Percentiles rank a stretch among this genome's conserved stretches.
Conservation (phyloP, 495 filamentous ascomycete species). For the Daldinia childiae region DNA sequence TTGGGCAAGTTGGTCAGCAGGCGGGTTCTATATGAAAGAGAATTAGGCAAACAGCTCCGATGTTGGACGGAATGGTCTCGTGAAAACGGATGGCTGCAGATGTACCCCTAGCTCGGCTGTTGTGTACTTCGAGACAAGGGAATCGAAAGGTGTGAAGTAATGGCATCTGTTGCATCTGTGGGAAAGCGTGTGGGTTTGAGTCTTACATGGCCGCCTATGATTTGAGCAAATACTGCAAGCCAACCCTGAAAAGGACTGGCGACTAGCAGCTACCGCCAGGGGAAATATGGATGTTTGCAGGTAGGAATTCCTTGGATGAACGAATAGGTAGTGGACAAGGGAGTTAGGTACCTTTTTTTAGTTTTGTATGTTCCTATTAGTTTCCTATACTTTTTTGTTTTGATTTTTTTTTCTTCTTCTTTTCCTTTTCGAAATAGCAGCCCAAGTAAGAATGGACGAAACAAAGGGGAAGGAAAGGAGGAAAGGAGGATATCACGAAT, state of each 20-base stretch:
- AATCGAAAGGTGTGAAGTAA: slow-evolving; percentile 44
- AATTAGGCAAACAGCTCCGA: slow-evolving; percentile 47
- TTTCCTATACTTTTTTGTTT: slow-evolving; percentile 6
- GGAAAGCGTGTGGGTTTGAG: slow-evolving; percentile 40
- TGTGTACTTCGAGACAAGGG: slow-evolving; percentile 45
- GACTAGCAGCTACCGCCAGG: slow-evolving; percentile 43
- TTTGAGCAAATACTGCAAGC: slow-evolving; percentile 45
- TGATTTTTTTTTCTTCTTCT: slow-evolving; percentile 8
- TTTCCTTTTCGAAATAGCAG: slow-evolving; percentile 8
- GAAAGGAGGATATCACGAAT: slow-evolving; percentile 41
- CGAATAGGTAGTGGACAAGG: slow-evolving; percentile 31
- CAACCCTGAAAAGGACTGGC: slow-evolving; percentile 46
- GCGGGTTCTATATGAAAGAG: slow-evolving; percentile 39
- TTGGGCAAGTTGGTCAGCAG: slow-evolving; percentile 36
- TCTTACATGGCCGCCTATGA: slow-evolving; percentile 48
- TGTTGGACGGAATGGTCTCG: slow-evolving; percentile 54
- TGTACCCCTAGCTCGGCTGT: slow-evolving; percentile 48
- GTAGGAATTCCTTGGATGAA: slow-evolving; percentile 43
- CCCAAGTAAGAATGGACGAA: slow-evolving; percentile 33
- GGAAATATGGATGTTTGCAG: slow-evolving; percentile 45
- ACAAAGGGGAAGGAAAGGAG: slow-evolving; percentile 32
- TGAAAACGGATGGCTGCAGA: slow-evolving; percentile 54
- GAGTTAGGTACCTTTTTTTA: slow-evolving; percentile 27
- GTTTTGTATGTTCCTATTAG: slow-evolving; percentile 6
- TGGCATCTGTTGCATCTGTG: slow-evolving; percentile 43